phyloP scores from a whole-genome alignment of 192 early-diverging fungal genomes.

The Mortierella antarctica region DNA sequence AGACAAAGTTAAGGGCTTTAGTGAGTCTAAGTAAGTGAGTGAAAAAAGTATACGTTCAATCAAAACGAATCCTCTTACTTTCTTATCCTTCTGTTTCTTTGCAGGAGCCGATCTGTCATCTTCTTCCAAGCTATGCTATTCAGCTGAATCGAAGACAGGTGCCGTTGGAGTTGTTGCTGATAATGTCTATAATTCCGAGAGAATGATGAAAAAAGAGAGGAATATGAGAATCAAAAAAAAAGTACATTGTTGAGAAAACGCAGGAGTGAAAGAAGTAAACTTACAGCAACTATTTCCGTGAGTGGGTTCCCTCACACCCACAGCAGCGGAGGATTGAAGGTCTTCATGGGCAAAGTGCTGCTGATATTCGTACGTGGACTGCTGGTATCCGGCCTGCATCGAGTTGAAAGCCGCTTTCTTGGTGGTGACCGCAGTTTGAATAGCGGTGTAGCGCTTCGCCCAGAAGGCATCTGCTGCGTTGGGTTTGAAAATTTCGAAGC shows the following conservation, averaged over 20 bases:
- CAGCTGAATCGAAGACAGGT: constrained; percentile 7
- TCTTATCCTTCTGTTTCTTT: too few species aligned
- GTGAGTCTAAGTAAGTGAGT: too few species aligned
- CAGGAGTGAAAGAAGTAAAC: not conserved
- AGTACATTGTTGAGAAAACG: constrained; percentile 1
- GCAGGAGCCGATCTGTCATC: constrained; percentile 17
- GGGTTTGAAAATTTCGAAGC: constrained; percentile 9
- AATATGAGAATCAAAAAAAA: not conserved
- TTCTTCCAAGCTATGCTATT: constrained; percentile 4
- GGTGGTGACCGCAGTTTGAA: constrained; percentile 6
- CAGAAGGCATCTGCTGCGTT: constrained; percentile 17
- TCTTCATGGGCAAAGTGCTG: constrained; percentile 9
- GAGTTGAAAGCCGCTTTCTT: constrained; percentile 9
- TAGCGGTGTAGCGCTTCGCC: constrained; percentile 2
- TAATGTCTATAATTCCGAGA: constrained; percentile 1
- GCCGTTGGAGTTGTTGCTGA: constrained; percentile 7
- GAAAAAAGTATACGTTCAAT: too few species aligned
- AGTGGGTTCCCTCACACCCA: constrained; percentile 1
- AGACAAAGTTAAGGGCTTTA: too few species aligned
- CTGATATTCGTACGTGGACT: constrained; percentile 13
- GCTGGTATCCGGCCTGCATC: constrained; percentile 2
- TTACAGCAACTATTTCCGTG: not conserved
- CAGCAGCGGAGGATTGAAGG: constrained; percentile 2
- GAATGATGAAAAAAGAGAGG: constrained; percentile 2
- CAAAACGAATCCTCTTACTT: too few species aligned